Base-by-base conservation (phyloP, 1,284 basidiomycete species). In the Cutaneotrichosporon cavernicola region DNA sequence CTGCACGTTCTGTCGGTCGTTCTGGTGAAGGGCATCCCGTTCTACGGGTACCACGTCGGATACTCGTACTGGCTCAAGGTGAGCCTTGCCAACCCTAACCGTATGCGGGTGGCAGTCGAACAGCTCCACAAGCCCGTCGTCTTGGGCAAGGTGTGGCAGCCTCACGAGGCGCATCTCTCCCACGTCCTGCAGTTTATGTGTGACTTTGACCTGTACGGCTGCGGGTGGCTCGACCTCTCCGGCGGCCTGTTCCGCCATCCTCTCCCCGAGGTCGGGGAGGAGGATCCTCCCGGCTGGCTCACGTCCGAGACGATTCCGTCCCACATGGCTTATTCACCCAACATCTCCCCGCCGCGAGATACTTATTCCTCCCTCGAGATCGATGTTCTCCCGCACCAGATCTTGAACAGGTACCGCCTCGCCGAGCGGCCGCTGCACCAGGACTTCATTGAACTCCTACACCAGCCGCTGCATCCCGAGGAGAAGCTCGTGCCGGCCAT, bases 181-280 rank as follows among this genome's bases (percentile, higher is more conserved):
- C 97, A 89, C 77, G 83, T 88, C 51, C 84, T 98, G 30, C 95
- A 98, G 80, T 97, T 97, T 81, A 87, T 98, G 86, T 90, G 90
- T 77, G 96, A 99, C 81, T 95, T 92, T 79, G 93, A 93, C 65
- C 84, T 99, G 40, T 97, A 94, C 73, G 96, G 96, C 2, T 98
- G 96, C 77, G 93, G 91, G 10, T 91, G 89, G 86, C 83, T 98
- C 56, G 88, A 96, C 64, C 72, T 86, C 4, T 79, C 77, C 18
- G 81, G 83, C 13, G 82, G 82, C 5, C 76, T 73, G n/a, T 85
- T 86, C 58, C 76, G 86, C 1, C 76, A 80, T 34, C 83, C 82
- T 7, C 69, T 84, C 0, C 83, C 84, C 5, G 78, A 76, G 55
- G 73, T 73, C 1, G 77, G 77, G 53, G 69, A 71, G 4, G 47